phyloP scores from a whole-genome alignment of 306 rosid genomes.

The Alnus glutinosa region DNA sequence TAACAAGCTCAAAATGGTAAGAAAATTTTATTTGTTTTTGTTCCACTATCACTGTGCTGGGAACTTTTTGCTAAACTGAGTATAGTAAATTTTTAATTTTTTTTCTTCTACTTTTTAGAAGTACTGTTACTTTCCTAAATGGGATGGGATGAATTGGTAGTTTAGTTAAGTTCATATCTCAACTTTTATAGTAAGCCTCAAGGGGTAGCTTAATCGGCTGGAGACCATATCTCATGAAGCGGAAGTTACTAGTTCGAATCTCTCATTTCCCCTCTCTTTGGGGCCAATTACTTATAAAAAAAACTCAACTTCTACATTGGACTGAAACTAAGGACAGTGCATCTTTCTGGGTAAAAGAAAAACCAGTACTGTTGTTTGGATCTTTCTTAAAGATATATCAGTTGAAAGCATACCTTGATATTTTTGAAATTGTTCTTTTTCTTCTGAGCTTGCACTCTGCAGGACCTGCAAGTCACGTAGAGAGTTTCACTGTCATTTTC shows the following conservation, averaged over 20 bases:
- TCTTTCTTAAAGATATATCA: slow-evolving; percentile 11
- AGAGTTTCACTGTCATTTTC: slow-evolving; percentile 21
- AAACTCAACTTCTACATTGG: slow-evolving; percentile 5
- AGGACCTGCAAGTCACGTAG: slow-evolving; percentile 52
- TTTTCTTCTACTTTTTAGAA: background rate
- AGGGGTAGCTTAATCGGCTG: too few species aligned
- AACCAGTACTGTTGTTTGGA: background rate
- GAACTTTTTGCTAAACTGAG: background rate
- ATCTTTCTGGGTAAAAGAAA: background rate
- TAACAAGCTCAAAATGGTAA: background rate
- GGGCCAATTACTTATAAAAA: too few species aligned
- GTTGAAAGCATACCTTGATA: slow-evolving; percentile 49
- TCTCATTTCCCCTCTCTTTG: too few species aligned
- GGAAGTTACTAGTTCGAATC: too few species aligned
- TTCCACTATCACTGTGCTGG: background rate
- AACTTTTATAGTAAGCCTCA: background rate
- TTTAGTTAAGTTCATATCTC: slow-evolving; percentile 14
- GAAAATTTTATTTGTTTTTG: background rate
- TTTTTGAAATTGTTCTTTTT: slow-evolving; percentile 32
- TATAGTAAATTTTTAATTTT: background rate
- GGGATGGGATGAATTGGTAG: background rate
- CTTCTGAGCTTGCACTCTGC: slow-evolving; percentile 45
- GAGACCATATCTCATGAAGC: too few species aligned
- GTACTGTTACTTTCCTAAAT: background rate
- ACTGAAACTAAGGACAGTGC: background rate